Conservation (phyloP, 2,329 filamentous ascomycete species). For the Fusarium dimerum region DNA sequence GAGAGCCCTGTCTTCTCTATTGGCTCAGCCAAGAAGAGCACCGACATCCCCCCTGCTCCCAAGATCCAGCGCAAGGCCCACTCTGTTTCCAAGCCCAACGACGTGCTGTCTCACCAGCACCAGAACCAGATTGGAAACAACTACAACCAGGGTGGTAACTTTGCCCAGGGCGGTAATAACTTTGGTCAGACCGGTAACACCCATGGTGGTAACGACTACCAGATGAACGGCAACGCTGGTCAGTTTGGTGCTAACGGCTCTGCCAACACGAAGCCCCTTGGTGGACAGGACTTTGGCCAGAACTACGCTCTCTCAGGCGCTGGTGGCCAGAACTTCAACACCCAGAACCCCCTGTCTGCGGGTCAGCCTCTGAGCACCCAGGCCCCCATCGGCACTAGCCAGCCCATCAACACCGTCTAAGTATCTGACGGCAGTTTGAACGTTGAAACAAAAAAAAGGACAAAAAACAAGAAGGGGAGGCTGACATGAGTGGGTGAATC, state of each 20-base stretch:
- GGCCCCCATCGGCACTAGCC: slow-evolving; percentile 11
- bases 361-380: not conserved
- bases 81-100: slow-evolving; percentile 10
- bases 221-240: slow-evolving; percentile 14
- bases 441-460: not conserved
- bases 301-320: not conserved
- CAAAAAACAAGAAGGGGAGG: not conserved
- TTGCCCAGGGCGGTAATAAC: slow-evolving; percentile 2
- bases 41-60: slow-evolving; percentile 65
- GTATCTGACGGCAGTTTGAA: not conserved
- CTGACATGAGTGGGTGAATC: slow-evolving; percentile 2
- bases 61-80: slow-evolving; percentile 49
- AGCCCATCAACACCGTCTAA: slow-evolving; percentile 21
- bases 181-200: slow-evolving; percentile 10
- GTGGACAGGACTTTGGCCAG: slow-evolving; percentile 4
- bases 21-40: slow-evolving; percentile 72
- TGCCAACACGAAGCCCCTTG: slow-evolving; percentile 10
- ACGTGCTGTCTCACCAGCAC: not conserved
- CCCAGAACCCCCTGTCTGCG: not conserved
- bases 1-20: slow-evolving; percentile 92
- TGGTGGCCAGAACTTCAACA: not conserved
- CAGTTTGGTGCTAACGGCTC: slow-evolving; percentile 13
- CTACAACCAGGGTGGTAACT: slow-evolving; percentile 9
- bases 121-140: slow-evolving; percentile 8
- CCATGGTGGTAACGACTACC: slow-evolving; percentile 13